Percentiles rank a stretch among this genome's conserved stretches.
These are phyloP conservation scores for Suillus weaverae DNA, from an alignment of 768 basidiomycete species.

Conservation along the genomic window DNA sequence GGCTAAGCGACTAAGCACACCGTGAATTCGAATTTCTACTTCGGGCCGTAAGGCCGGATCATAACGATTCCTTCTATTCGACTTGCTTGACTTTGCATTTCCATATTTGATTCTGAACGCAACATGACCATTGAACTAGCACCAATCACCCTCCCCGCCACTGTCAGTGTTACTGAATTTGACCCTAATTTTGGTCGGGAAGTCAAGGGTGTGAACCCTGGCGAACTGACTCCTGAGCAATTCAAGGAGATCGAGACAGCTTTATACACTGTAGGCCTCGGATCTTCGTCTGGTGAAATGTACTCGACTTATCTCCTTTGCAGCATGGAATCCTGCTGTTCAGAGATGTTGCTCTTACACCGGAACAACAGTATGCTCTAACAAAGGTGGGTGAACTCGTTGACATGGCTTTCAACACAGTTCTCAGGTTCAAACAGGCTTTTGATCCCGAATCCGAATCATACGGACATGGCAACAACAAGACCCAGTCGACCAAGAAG, in stretches of 20 bases:
- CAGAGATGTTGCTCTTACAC: slow-evolving; percentile 63
- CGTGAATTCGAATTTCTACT: too few relatives aligned
- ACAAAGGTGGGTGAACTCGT: slow-evolving; percentile 61
- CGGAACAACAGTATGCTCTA: slow-evolving; percentile 81
- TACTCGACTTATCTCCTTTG: neutral
- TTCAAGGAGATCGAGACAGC: slow-evolving; percentile 68
- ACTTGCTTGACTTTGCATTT: slow-evolving; percentile 2
- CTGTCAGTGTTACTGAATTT: slow-evolving; percentile 68
- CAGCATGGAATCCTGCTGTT: slow-evolving; percentile 79
- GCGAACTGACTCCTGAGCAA: slow-evolving; percentile 54
- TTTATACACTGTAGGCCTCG: slow-evolving; percentile 65
- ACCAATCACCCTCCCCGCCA: slow-evolving; percentile 70
- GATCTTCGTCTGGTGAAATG: neutral
- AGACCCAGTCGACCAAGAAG: slow-evolving; percentile 68
- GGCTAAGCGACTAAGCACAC: too few relatives aligned
- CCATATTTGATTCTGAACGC: slow-evolving; percentile 6
- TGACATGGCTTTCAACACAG: slow-evolving; percentile 6
- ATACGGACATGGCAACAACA: slow-evolving; percentile 90
- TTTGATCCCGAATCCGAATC: slow-evolving; percentile 65
- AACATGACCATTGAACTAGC: slow-evolving; percentile 66
- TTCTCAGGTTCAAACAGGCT: slow-evolving; percentile 45
- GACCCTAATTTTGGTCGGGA: slow-evolving; percentile 66
- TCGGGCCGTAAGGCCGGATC: neutral
- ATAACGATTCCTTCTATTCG: neutral
- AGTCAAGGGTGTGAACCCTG: slow-evolving; percentile 74